These are phyloP conservation scores for Cucurbita moschata DNA, from an alignment of 306 rosid species.

Conservation along the genomic window DNA sequence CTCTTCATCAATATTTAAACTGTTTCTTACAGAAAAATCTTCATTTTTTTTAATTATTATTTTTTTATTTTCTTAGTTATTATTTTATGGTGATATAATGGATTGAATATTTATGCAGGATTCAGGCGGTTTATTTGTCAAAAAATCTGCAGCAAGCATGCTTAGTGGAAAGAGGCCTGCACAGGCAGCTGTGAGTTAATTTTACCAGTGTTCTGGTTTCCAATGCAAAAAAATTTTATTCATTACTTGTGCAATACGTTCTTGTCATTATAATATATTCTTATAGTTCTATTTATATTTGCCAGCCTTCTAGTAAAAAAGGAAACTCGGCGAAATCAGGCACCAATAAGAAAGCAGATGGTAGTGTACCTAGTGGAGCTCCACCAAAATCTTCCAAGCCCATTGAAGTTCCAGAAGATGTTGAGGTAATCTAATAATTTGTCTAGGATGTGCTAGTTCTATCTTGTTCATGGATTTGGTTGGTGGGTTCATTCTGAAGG, in stretches of 20 bases:
- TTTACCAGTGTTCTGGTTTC: not conserved
- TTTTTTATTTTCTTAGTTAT: not conserved
- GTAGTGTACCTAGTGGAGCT: slow-evolving; percentile 26
- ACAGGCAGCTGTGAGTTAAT: slow-evolving; percentile 62
- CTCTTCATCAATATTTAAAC: not conserved
- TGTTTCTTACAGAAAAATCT: not conserved
- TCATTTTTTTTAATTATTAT: not conserved
- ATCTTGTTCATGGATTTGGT: not conserved
- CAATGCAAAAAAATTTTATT: not conserved
- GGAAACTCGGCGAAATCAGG: slow-evolving; percentile 45
- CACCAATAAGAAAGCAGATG: slow-evolving; percentile 58
- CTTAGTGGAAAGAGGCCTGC: slow-evolving; percentile 94
- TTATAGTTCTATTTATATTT: slow-evolving; percentile 12
- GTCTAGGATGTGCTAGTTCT: not conserved
- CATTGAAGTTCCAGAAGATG: slow-evolving; percentile 64
- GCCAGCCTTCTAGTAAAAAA: slow-evolving; percentile 58
- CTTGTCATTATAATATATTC: slow-evolving; percentile 1
- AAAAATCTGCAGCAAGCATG: slow-evolving; percentile 94
- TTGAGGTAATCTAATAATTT: slow-evolving; percentile 53
- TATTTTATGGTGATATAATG: not conserved
- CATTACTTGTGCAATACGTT: not conserved
- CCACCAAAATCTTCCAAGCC: slow-evolving; percentile 43
- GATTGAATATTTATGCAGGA: slow-evolving; percentile 29
- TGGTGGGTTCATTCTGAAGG: not conserved
- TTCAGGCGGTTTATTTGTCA: slow-evolving; percentile 53